Conservation (phyloP, 2,329 filamentous ascomycete genomes). For the Zarea fungicola region DNA sequence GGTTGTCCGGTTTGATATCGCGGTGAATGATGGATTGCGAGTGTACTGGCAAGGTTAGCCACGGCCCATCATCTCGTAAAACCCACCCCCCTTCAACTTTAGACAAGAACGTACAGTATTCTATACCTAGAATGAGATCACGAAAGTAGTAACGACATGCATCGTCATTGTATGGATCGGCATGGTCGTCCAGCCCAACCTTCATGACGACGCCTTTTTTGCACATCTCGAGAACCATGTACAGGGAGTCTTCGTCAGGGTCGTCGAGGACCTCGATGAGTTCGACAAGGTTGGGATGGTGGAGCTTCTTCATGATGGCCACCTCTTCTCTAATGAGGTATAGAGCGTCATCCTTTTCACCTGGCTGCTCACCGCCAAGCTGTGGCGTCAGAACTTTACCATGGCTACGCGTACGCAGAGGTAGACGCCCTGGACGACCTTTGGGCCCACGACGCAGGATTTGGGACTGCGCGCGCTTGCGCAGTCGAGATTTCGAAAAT, state of each 20-base stretch:
- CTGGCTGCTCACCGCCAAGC: constrained; percentile 29
- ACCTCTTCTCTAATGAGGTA: constrained; percentile 93
- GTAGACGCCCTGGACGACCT: constrained; percentile 34
- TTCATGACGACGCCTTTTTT: constrained; percentile 98
- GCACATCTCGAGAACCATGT: constrained; percentile 99
- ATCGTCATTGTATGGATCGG: constrained; percentile 77
- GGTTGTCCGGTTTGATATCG: constrained; percentile 97
- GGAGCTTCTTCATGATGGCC: constrained; percentile 97
- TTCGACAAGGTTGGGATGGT: constrained; percentile 90
- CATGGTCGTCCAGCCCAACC: constrained; percentile 77
- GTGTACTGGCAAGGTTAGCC: constrained; percentile 56
- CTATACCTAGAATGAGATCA: constrained; percentile 89
- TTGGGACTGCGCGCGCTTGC: constrained; percentile 86
- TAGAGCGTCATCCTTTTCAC: constrained; percentile 65
- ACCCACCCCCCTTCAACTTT: too few relatives aligned
- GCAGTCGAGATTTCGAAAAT: constrained; percentile 87
- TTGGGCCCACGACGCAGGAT: constrained; percentile 56
- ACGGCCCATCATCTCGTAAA: too few relatives aligned
- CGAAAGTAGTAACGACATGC: constrained; percentile 87
- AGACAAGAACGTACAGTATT: constrained; percentile 64
- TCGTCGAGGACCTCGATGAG: constrained; percentile 94
- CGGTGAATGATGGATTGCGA: constrained; percentile 91
- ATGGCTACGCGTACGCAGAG: constrained; percentile 19
- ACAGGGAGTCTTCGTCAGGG: constrained; percentile 89
- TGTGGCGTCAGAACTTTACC: constrained; percentile 24